Conservation (phyloP, 2,329 filamentous ascomycete genomes). For the Magnaporthiopsis rhizophila region DNA sequence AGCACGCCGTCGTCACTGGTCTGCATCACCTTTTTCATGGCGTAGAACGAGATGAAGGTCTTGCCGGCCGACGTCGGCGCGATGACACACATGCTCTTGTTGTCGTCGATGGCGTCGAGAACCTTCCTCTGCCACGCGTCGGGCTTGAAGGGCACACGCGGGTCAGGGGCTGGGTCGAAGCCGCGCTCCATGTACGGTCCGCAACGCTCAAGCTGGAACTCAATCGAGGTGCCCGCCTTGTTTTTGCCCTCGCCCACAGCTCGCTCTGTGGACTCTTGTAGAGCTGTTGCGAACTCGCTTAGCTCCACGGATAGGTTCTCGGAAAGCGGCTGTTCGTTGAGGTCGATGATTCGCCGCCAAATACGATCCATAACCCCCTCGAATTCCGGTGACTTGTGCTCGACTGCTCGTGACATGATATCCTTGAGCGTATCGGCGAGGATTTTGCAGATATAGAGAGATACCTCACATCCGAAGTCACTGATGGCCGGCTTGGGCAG, state of each 20-base stretch:
- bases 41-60: constrained; percentile 79
- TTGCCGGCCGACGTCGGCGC: constrained; percentile 75
- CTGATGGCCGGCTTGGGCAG: constrained; percentile 19
- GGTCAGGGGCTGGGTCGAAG: constrained; percentile 59
- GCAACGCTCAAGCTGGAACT: constrained; percentile 61
- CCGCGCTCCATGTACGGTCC: constrained; percentile 70
- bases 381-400: neutral
- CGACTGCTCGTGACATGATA: neutral
- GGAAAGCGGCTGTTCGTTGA: constrained; percentile 10
- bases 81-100: constrained; percentile 65
- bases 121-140: constrained; percentile 72
- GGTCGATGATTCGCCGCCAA: constrained; percentile 14
- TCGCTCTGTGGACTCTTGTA: constrained; percentile 1
- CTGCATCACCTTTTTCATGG: constrained; percentile 68
- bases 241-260: constrained; percentile 3
- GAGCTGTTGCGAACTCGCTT: constrained; percentile 3
- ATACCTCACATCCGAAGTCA: constrained; percentile 24
- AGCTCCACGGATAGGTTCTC: constrained; percentile 2
- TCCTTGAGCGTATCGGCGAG: constrained; percentile 15
- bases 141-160: constrained; percentile 62
- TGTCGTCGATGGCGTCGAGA: constrained; percentile 62
- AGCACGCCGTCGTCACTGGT: constrained; percentile 61
- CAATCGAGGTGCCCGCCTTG: constrained; percentile 14
- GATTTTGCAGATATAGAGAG: constrained; percentile 27
- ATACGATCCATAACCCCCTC: constrained; percentile 13